Conservation (phyloP, 23 red algal species). For the Gracilaria caudata region DNA sequence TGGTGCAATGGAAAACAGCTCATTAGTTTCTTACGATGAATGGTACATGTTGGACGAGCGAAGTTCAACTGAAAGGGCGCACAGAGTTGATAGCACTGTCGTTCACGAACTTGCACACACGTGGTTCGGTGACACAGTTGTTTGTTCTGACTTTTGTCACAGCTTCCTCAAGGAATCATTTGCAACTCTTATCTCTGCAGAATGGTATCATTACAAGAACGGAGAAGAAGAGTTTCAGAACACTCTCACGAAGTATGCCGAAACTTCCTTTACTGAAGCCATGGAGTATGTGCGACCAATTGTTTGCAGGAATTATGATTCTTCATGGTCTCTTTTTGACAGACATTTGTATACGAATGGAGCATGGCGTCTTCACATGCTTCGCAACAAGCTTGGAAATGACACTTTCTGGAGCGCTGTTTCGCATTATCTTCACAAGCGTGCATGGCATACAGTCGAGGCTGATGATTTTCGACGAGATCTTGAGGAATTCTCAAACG, state of each 20-base stretch:
- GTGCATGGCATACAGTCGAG: conserved; percentile 65
- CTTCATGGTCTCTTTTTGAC: conserved; percentile 69
- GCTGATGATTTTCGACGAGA: conserved; percentile 76
- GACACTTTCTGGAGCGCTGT: conserved; percentile 69
- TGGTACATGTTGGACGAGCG: conserved; percentile 72
- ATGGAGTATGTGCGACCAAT: conserved; percentile 74
- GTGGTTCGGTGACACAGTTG: conserved; percentile 75
- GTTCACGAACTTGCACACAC: conserved; percentile 78
- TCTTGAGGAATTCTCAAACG: conserved; percentile 48
- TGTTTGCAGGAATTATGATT: conserved; percentile 57
- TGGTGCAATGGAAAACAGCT: conserved; percentile 83
- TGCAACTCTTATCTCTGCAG: conserved; percentile 57
- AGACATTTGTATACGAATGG: conserved; percentile 78
- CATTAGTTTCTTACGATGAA: conserved; percentile 78
- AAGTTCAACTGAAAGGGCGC: conserved; percentile 51
- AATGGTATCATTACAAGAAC: conserved; percentile 70
- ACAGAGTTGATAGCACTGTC: conserved; percentile 59
- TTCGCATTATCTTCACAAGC: conserved; percentile 53
- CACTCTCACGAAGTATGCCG: conserved; percentile 50
- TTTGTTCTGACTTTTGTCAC: conserved; percentile 67
- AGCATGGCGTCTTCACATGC: conserved; percentile 79
- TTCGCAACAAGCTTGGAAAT: conserved; percentile 64
- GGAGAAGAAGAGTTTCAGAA: conserved; percentile 67
- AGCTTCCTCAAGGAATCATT: conserved; percentile 78
- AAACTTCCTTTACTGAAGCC: conserved; percentile 53